Base-by-base conservation (phyloP, 495 filamentous ascomycete species). In the Thozetella sp. region DNA sequence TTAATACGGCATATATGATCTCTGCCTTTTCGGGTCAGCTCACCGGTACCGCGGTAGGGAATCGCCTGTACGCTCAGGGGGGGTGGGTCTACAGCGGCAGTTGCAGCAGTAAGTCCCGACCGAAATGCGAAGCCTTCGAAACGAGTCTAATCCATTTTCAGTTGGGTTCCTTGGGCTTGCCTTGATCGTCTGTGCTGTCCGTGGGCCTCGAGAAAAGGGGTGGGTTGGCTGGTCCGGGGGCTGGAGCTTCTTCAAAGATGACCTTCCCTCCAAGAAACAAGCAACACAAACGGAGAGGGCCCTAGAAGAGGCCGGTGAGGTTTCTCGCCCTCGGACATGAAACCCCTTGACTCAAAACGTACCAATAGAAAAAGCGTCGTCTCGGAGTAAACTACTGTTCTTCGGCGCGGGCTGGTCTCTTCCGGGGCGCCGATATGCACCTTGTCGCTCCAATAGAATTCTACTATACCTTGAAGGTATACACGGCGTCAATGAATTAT, bases 1-100 rank as follows among this genome's bases (percentile, higher is more conserved):
- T 93, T 22, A 96, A 96, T 66, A 95, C 92, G 1, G 88, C 86
- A 2, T 96, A 90, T 65, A 94, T 94, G 91, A 79, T 93, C 2
- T 77, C 79, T 12, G 81, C 81, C 0, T 95, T 93, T 67, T 83
- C 81, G 48, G 91, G 91, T 0, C 91, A 95, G 75, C 70, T 96
- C 22, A 85, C 85, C 59, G 92, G 92, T 0, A 94, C 91, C 1
- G 78, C 87, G 2, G 88, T 85, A 9, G 91, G 91, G 0, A 92
- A 90, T 64, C 72, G 80, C 25, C 67, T 93, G 2, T 94, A 90
- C 71, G 86, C 88, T 10, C 60, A 78, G 22, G 82, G 82, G 0
- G 92, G 91, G 0, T 94, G 92, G 92, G 76, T 85, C 12, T 80
- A 80, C 50, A 88, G 84, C 48, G 88, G 88, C 11, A 84, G 85